Evolutionary conservation across 352 stramenopile genomes (phyloP).

Genomic region (Pythium apleroticum): DNA sequence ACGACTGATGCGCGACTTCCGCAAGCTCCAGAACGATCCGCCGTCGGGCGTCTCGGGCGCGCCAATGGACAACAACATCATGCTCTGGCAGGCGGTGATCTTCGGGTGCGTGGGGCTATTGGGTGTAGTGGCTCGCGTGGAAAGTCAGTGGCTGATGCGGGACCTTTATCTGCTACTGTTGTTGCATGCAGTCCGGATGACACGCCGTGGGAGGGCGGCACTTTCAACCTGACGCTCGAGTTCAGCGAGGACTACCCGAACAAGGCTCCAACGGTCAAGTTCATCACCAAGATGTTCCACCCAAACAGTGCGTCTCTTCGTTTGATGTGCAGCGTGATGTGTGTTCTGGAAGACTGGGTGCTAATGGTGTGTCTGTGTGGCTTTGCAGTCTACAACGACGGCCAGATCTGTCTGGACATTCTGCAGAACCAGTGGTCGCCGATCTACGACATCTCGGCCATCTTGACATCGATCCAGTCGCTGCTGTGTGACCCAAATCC

Average conservation of each 20-base stretch:
- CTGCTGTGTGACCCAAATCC: conserved; percentile 99
- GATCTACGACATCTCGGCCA: conserved; percentile 99
- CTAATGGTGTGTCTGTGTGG: conserved; percentile 8
- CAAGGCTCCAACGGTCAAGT: conserved; percentile 97
- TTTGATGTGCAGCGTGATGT: not conserved
- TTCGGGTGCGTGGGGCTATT: conserved; percentile 62
- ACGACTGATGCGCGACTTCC: conserved; percentile 97
- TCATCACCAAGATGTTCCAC: conserved; percentile 99
- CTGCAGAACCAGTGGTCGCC: conserved; percentile 99
- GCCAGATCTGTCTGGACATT: conserved; percentile 98
- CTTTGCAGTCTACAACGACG: conserved; percentile 84
- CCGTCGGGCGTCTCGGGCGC: conserved; percentile 96
- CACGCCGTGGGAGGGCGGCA: conserved; percentile 98
- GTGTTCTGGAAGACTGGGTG: not conserved
- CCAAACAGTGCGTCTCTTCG: conserved; percentile 90
- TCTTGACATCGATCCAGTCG: conserved; percentile 99
- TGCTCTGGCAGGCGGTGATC: conserved; percentile 94
- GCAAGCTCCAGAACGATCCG: conserved; percentile 97
- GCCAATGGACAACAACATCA: conserved; percentile 99
- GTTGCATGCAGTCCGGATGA: conserved; percentile 92
- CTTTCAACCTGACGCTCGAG: conserved; percentile 98
- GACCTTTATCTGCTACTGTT: not conserved
- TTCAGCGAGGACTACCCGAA: conserved; percentile 99
- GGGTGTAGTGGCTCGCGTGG: not conserved
- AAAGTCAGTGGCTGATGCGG: not conserved